phyloP scores from a whole-genome alignment of 2,329 filamentous ascomycete genomes.

The Trichoderma sp. region DNA sequence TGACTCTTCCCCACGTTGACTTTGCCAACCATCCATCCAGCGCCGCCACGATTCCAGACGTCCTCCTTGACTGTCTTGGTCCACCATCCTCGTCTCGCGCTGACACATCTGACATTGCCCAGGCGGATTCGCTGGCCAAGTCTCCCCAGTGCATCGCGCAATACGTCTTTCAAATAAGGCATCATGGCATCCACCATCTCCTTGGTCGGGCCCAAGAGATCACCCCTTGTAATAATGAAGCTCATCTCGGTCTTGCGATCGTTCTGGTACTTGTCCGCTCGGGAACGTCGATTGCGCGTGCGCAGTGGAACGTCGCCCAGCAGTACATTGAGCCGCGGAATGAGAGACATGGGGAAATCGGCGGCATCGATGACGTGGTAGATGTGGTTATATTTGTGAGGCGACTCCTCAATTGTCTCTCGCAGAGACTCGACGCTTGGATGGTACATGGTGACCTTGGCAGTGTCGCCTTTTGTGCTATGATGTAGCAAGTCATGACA shows the following conservation, averaged over 20 bases:
- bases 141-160: conserved; percentile 73
- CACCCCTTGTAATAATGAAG: conserved; percentile 87
- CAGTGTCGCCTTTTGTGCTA: conserved; percentile 50
- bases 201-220: conserved; percentile 81
- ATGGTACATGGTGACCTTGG: conserved; percentile 65
- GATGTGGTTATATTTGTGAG: conserved; percentile 86
- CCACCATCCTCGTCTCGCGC: conserved; percentile 86
- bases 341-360: conserved; percentile 91
- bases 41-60: conserved; percentile 79
- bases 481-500: conserved; percentile 84
- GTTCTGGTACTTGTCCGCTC: conserved; percentile 60
- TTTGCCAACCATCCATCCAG: conserved; percentile 95
- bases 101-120: conserved; percentile 84
- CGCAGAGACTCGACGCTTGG: conserved; percentile 78
- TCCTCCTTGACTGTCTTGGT: conserved; percentile 81
- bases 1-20: conserved; percentile 97
- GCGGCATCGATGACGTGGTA: conserved; percentile 95
- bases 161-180: conserved; percentile 75
- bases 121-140: conserved; percentile 69
- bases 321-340: conserved; percentile 71
- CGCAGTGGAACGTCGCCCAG: conserved; percentile 72
- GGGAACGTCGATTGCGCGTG: conserved; percentile 76
- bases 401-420: conserved; percentile 83
- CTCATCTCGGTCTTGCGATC: conserved; percentile 74
- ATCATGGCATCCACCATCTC: conserved; percentile 81